Percentiles rank a stretch among this genome's conserved stretches.
Conservation (phyloP, 352 stramenopile genomes). For the Globisporangium parvum region DNA sequence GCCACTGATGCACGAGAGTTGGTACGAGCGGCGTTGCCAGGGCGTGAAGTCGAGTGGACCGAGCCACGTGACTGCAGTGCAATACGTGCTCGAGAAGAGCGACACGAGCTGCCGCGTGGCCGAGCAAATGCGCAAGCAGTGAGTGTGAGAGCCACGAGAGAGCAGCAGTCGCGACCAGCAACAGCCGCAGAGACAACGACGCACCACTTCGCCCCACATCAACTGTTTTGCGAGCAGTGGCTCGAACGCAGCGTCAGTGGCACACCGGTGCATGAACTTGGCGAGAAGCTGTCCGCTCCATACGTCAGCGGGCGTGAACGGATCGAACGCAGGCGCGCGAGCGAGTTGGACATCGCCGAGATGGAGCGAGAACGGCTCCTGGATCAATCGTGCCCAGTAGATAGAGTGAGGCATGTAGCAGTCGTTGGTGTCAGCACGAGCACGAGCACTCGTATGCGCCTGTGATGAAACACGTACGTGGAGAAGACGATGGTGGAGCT, state of each 20-base stretch:
- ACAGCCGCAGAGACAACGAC: background rate
- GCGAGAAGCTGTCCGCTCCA: conserved; percentile 16
- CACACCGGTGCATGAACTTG: conserved; percentile 22
- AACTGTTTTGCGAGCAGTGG: conserved; percentile 20
- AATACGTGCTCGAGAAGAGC: conserved; percentile 43
- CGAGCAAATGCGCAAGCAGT: background rate
- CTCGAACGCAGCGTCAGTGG: conserved; percentile 24
- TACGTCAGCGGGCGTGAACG: conserved; percentile 12
- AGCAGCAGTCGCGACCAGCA: background rate
- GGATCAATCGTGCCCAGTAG: background rate
- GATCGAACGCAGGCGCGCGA: background rate
- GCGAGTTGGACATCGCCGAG: conserved; percentile 5
- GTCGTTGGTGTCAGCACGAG: background rate
- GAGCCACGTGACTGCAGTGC: conserved; percentile 34
- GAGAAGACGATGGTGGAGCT: conserved; percentile 8
- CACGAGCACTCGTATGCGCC: background rate
- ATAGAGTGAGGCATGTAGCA: background rate
- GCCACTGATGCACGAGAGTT: conserved; percentile 29
- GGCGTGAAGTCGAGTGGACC: conserved; percentile 41
- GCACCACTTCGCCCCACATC: conserved; percentile 30
- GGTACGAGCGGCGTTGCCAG: conserved; percentile 38
- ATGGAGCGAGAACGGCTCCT: conserved; percentile 4
- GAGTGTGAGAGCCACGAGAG: background rate
- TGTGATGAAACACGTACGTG: conserved; percentile 2
- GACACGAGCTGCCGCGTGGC: conserved; percentile 27